These are phyloP conservation scores for Pseudocercospora fijiensis DNA, from an alignment of 2,329 filamentous ascomycete species.

Conservation along the genomic window DNA sequence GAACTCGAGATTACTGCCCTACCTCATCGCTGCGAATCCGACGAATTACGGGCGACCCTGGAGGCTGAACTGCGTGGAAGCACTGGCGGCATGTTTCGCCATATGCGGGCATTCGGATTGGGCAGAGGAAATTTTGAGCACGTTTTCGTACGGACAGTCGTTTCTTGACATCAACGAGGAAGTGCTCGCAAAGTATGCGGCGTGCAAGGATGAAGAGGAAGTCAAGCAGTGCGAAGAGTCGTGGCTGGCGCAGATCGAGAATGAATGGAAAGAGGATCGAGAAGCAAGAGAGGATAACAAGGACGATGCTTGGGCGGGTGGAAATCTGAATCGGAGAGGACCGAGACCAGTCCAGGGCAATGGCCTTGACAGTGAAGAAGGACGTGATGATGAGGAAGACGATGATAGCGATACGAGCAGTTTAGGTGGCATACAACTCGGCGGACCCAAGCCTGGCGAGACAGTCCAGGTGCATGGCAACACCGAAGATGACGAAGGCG, in stretches of 20 bases:
- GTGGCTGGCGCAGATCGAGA: constrained; percentile 87
- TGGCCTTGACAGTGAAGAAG: constrained; percentile 43
- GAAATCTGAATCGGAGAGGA: constrained; percentile 74
- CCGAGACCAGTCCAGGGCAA: constrained; percentile 55
- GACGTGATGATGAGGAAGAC: constrained; percentile 44
- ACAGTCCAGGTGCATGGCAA: constrained; percentile 43
- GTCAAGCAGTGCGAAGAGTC: constrained; percentile 81
- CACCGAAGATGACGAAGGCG: constrained; percentile 46
- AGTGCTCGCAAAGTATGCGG: constrained; percentile 79
- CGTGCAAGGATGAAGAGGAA: constrained; percentile 74
- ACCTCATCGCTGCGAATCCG: constrained; percentile 92
- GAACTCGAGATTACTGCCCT: constrained; percentile 86
- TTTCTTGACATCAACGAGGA: constrained; percentile 89
- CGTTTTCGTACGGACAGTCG: constrained; percentile 83
- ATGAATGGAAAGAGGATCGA: constrained; percentile 80
- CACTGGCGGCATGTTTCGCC: constrained; percentile 84
- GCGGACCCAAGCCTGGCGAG: constrained; percentile 53
- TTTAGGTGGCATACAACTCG: constrained; percentile 38
- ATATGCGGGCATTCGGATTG: constrained; percentile 92
- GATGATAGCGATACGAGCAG: constrained; percentile 41
- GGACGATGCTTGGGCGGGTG: constrained; percentile 83
- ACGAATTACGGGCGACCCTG: constrained; percentile 97
- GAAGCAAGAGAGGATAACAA: constrained; percentile 59
- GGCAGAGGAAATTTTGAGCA: constrained; percentile 77
- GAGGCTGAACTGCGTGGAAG: constrained; percentile 93